These are phyloP conservation scores for Ophiosphaerella herpotricha DNA, from an alignment of 2,329 filamentous ascomycete species.

Conservation along the genomic window DNA sequence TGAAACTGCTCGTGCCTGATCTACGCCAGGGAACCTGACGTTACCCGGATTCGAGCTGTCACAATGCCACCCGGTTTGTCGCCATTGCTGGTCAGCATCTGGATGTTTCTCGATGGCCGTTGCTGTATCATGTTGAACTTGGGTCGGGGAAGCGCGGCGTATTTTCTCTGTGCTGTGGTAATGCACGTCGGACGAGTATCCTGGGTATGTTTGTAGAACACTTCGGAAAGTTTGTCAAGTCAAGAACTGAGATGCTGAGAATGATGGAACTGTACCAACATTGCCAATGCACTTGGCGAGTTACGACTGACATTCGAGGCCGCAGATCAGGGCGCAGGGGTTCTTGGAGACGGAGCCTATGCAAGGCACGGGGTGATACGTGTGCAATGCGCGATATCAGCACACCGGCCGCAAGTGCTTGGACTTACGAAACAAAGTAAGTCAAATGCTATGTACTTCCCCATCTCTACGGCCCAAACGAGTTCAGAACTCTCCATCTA, in stretches of 20 bases:
- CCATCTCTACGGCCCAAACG: slow-evolving; percentile 24
- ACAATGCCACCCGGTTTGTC: slow-evolving; percentile 16
- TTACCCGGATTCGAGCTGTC: slow-evolving; percentile 14
- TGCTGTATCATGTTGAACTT: slow-evolving; percentile 17
- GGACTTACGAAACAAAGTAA: slow-evolving; percentile 33
- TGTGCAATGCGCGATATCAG: slow-evolving; percentile 19
- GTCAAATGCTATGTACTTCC: slow-evolving; percentile 14
- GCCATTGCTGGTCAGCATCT: slow-evolving; percentile 11
- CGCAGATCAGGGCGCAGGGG: slow-evolving; percentile 24
- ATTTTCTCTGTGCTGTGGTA: slow-evolving; percentile 9
- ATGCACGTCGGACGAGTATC: slow-evolving; percentile 6
- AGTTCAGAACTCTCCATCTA: slow-evolving; percentile 14
- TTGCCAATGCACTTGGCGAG: slow-evolving; percentile 28
- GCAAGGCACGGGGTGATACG: slow-evolving; percentile 11
- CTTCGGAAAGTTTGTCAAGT: not conserved
- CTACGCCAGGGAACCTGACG: slow-evolving; percentile 16
- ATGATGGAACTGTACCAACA: slow-evolving; percentile 11
- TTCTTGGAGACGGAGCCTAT: slow-evolving; percentile 6
- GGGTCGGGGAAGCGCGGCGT: slow-evolving; percentile 13
- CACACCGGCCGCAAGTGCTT: slow-evolving; percentile 13
- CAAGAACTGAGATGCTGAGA: not conserved
- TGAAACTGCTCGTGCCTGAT: slow-evolving; percentile 26
- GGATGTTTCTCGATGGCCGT: slow-evolving; percentile 9
- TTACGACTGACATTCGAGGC: slow-evolving; percentile 21
- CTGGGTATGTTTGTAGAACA: not conserved